Percentiles rank a stretch among this genome's conserved stretches.
phyloP scores from a whole-genome alignment of 2,329 filamentous ascomycete species.

The Sporothrix globosa region DNA sequence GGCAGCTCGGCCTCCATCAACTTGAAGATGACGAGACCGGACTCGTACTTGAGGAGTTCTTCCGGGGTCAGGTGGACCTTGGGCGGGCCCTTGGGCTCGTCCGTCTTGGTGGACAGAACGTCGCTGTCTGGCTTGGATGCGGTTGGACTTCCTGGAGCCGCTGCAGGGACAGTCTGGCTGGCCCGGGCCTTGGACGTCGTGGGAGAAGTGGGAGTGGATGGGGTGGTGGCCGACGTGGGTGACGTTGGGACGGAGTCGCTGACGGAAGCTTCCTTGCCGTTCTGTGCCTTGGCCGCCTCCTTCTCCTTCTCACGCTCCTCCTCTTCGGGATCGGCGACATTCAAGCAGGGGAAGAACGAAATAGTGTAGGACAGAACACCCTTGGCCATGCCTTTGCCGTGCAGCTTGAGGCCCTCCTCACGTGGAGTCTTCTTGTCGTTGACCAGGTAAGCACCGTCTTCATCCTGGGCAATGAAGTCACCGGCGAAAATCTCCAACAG shows the following conservation, averaged over 20 bases:
- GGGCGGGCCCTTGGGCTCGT: constrained; percentile 60
- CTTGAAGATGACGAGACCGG: constrained; percentile 91
- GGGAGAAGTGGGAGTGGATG: constrained; percentile 14
- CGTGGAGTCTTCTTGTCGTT: constrained; percentile 73
- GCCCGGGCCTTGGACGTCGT: not conserved
- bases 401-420: constrained; percentile 70
- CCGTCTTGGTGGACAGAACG: constrained; percentile 35
- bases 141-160: constrained; percentile 43
- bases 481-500: constrained; percentile 74
- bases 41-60: constrained; percentile 83
- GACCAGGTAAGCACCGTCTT: constrained; percentile 78
- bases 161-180: not conserved
- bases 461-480: constrained; percentile 78
- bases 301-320: constrained; percentile 65
- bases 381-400: constrained; percentile 73
- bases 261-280: not conserved
- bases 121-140: constrained; percentile 48
- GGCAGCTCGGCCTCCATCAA: constrained; percentile 87
- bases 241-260: constrained; percentile 36
- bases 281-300: constrained; percentile 47
- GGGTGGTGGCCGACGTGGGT: constrained; percentile 15
- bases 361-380: constrained; percentile 80
- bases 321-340: constrained; percentile 86
- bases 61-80: constrained; percentile 79
- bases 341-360: constrained; percentile 87